Evolutionary conservation across 306 rosid species (phyloP), one percentile per base, ranked within the genome.

Genomic region (Cicer cuneatum): DNA sequence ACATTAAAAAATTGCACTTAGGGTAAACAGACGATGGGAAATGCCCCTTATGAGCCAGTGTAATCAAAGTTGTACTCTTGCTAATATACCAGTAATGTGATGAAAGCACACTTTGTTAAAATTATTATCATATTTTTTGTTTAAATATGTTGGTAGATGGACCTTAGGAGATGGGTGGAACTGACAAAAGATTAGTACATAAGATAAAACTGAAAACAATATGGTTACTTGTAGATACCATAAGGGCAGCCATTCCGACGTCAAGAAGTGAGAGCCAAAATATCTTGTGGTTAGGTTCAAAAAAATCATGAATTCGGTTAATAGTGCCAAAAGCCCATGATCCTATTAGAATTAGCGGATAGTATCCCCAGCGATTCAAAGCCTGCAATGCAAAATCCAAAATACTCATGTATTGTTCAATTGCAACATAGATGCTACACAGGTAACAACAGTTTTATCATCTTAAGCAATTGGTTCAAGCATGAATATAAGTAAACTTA

Each of bases 211-310:
- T 54, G 41, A 56, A 80, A 74, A 65, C 43, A 66, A 45, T 49
- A 75, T 6, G 49, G 73, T 42, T 58, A 75, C 37, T 48, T 24
- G 65, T 66, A 71, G 81, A 82, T 92, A 95, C 99, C 99, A 95
- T 92, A 53, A 95, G 98, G 35, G 92, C 84, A 74, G 98, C 93
- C 38, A 84, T 88, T 78, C 97, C 98, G 69, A 95, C 89, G 76
- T 95, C 98, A 76, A 95, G 99, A 87, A 92, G 67, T 8, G 96
- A 86, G 73, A 95, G 96, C 99, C 99, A 95, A 78, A 95, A 95
- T 63, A 95, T 86, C 77, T 90, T 90, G 58, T 88, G 91, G 68
- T 78, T 89, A 29, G 99, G 99, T 73, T 88, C 98, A 64, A 92
- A 84, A 57, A 95, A 95, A 85, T 92, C 97, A 84, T 90, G 99